A percentile compares a stretch with the other conserved stretches of the same genome.
These are phyloP conservation scores for Blastocystis hominis DNA, from an alignment of 352 stramenopile species.

Conservation along the genomic window DNA sequence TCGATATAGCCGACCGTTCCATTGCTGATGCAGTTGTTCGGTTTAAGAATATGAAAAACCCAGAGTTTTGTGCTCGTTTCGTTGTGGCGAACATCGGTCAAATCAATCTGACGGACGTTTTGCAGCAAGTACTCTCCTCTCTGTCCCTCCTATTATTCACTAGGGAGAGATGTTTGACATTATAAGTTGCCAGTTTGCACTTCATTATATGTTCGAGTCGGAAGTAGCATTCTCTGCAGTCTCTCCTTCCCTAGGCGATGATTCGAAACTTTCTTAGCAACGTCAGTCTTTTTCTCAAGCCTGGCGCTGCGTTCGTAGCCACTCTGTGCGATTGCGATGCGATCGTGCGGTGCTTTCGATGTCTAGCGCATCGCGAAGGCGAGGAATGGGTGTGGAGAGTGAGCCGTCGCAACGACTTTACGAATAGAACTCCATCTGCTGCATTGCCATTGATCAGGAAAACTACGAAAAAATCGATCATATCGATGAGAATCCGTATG, in stretches of 20 bases:
- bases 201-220: slow-evolving; percentile 51
- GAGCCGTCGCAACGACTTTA: background rate
- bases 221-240: background rate
- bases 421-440: slow-evolving; percentile 10
- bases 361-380: background rate
- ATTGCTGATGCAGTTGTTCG: slow-evolving; percentile 26
- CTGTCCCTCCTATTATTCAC: background rate
- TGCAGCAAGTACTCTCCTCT: background rate
- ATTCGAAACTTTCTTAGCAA: background rate
- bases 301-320: slow-evolving; percentile 1
- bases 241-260: background rate
- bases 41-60: background rate
- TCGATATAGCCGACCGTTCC: slow-evolving; percentile 41
- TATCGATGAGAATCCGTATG: background rate
- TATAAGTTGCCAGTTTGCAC: slow-evolving; percentile 47
- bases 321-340: slow-evolving; percentile 9
- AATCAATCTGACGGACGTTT: background rate
- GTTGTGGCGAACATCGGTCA: background rate
- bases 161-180: slow-evolving; percentile 49
- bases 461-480: background rate
- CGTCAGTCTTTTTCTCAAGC: background rate
- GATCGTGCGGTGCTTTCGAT: background rate
- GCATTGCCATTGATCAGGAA: background rate
- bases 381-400: slow-evolving; percentile 23
- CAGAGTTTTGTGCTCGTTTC: background rate